Evolutionary conservation across 805 yeast species (phyloP), one percentile per base, ranked within the genome.

Genomic region (Yarrowia porcina): DNA sequence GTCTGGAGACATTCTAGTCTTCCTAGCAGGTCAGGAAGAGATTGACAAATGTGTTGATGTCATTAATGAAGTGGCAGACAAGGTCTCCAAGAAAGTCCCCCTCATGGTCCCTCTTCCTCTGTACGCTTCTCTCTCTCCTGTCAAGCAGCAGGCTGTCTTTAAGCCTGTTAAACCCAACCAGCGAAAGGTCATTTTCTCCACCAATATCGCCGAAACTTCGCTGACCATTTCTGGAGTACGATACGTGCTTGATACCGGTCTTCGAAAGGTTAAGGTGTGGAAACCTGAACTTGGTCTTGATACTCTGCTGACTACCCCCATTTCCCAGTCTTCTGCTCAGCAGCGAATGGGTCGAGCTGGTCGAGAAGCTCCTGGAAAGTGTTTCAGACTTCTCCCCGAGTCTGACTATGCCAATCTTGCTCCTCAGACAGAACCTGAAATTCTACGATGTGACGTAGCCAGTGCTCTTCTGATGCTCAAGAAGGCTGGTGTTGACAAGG

Each of bases 331-430:
- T 0, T 88, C 96, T 39, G 99, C 98, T 0, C 83, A 89, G 35
- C 99, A 94, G 77, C 80, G 99, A 75, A 85, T 92, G 49, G 99
- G 99, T 73, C 89, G 99, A 80, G 98, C 99, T n/a, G 99, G 99
- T 66, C 90, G 99, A 83, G 98, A 94, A 75, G 81, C 85, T 17
- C 83, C 88, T 30, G 99, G 99, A 44, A 93, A 93, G 73, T 89
- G 94, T 45, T 94, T 80, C 74, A 77, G 98, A 64, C 75, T 94
- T 36, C 94, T 87, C 73, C 85, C 89, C 54, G 98, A 93, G 68
- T 72, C 76, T 1, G 87, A 89, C 64, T 93, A 83, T 69, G 44
- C 61, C 28, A 64, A 73, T 3, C 76, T 94, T 61, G 85, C 88
- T 0, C 76, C 79, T 50, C 94, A 90, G 70, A 93, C 96, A 5